Conservation (phyloP, 1,284 basidiomycete genomes). For the Apiotrichum sp. region DNA sequence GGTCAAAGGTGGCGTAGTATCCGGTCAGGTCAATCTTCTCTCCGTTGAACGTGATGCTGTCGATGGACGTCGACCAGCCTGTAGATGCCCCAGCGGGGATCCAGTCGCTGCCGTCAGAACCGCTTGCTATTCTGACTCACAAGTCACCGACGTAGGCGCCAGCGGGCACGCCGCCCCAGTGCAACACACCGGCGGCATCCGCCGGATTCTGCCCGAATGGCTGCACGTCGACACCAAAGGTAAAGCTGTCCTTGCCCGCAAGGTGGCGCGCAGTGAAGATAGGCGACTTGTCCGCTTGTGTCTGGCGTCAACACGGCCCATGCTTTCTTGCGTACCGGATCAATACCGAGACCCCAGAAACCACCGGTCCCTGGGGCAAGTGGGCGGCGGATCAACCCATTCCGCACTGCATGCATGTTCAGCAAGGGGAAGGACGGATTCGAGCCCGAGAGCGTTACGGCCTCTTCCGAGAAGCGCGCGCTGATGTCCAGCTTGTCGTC, state of each 20-base stretch:
- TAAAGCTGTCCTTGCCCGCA: slow-evolving; percentile 5
- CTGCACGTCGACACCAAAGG: slow-evolving; percentile 35
- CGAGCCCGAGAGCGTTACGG: slow-evolving; percentile 4
- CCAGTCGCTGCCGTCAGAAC: slow-evolving; percentile 33
- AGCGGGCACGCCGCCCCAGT: slow-evolving; percentile 42
- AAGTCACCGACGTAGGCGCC: slow-evolving; percentile 31
- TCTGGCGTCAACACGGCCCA: neutral
- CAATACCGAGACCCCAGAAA: slow-evolving; percentile 40
- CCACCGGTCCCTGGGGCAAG: slow-evolving; percentile 27
- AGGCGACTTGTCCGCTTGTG: neutral
- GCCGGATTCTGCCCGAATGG: slow-evolving; percentile 5
- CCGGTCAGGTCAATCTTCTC: neutral
- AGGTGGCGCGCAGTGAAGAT: slow-evolving; percentile 6
- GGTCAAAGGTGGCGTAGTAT: slow-evolving; percentile 35
- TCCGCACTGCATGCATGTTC: neutral
- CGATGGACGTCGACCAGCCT: slow-evolving; percentile 32
- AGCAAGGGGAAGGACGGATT: neutral
- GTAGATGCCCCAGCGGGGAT: slow-evolving; percentile 15
- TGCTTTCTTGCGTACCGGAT: slow-evolving; percentile 23
- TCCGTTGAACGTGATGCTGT: slow-evolving; percentile 27
- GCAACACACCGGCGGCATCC: slow-evolving; percentile 27
- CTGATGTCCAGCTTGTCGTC: slow-evolving; percentile 20
- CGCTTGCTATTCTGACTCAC: slow-evolving; percentile 21
- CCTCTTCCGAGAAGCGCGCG: slow-evolving; percentile 19
- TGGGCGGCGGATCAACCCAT: neutral